A percentile compares a stretch with the other conserved stretches of the same genome.
These are phyloP conservation scores for Austroboletus festivus DNA, from an alignment of 768 basidiomycete genomes.

Conservation along the genomic window DNA sequence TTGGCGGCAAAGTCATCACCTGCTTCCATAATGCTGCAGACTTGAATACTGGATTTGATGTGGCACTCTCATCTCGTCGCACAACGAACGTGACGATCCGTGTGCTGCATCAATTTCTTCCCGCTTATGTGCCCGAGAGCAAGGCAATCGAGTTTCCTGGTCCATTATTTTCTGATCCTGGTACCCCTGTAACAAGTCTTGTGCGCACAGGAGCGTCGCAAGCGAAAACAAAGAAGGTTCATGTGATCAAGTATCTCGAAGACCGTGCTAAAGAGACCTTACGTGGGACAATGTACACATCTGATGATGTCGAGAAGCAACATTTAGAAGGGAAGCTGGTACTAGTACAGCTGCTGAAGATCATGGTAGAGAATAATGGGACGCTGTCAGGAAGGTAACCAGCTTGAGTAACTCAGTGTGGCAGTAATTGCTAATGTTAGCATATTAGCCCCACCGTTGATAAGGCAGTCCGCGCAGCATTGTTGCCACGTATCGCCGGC, in stretches of 20 bases:
- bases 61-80: slow-evolving; percentile 68
- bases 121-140: slow-evolving; percentile 57
- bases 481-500: slow-evolving; percentile 56
- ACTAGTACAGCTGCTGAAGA: slow-evolving; percentile 68
- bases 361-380: slow-evolving; percentile 89
- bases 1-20: slow-evolving; percentile 86
- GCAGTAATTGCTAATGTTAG: slow-evolving; percentile 17
- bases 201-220: slow-evolving; percentile 63
- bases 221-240: slow-evolving; percentile 79
- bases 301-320: slow-evolving; percentile 49
- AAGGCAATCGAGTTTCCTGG: slow-evolving; percentile 73
- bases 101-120: slow-evolving; percentile 63
- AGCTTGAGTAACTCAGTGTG: background rate
- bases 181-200: slow-evolving; percentile 58
- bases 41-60: slow-evolving; percentile 71
- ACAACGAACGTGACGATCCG: slow-evolving; percentile 70
- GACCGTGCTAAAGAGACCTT: slow-evolving; percentile 74
- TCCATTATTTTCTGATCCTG: slow-evolving; percentile 78
- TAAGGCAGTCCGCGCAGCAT: slow-evolving; percentile 64
- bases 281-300: slow-evolving; percentile 70
- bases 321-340: slow-evolving; percentile 74
- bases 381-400: slow-evolving; percentile 76
- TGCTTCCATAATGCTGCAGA: slow-evolving; percentile 78
- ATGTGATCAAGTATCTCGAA: slow-evolving; percentile 73
- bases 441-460: slow-evolving; percentile 59